Base-by-base conservation (phyloP, 352 stramenopile species). In the Globisporangium alternatum region DNA sequence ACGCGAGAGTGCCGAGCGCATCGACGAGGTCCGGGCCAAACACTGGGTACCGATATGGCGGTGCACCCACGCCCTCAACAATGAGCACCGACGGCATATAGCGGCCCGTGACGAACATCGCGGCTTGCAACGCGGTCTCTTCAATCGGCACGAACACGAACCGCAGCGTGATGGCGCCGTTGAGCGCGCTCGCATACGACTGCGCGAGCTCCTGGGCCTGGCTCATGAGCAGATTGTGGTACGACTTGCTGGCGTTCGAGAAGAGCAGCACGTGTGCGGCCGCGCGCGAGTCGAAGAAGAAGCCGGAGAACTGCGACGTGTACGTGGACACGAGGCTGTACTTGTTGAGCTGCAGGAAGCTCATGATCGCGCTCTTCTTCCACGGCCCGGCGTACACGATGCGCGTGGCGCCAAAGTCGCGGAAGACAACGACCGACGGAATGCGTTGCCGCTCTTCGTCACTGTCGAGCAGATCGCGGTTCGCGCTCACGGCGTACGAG, bases 231-330 rank as follows among this genome's bases (percentile, higher is more conserved):
- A n/a, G 28, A 1, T 39, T 7, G 47, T 78, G 69, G 35, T 76
- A 71, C 13, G 39, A 2, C 4, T 56, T 12, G 2, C 48, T 57
- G 4, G 45, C 30, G 41, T 80, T 60, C 2, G 75, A 74, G 51
- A 83, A 78, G 6, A 83, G 47, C 25, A 83, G 65, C 56, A 83
- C 75, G 35, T 83, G 72, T 4, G 60, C 75, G 4, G 55, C 17
- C 0, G 70, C 75, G 0, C 31, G 25, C 3, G 21, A 15, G 44
- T 83, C 75, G 60, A 72, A 83, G 33, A 74, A 71, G 43, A 74
- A 77, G 9, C 51, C 62, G 5, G 70, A 43, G 17, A 70, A 62
- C 13, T 39, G 48, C 6, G 33, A 44, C 22, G 44, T 56, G 60
- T 81, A 83, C 13, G 56, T 79, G 2, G 70, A 64, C 35, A 83